Base-by-base conservation (phyloP, 2,329 filamentous ascomycete species). In the Colletotrichum salicis region DNA sequence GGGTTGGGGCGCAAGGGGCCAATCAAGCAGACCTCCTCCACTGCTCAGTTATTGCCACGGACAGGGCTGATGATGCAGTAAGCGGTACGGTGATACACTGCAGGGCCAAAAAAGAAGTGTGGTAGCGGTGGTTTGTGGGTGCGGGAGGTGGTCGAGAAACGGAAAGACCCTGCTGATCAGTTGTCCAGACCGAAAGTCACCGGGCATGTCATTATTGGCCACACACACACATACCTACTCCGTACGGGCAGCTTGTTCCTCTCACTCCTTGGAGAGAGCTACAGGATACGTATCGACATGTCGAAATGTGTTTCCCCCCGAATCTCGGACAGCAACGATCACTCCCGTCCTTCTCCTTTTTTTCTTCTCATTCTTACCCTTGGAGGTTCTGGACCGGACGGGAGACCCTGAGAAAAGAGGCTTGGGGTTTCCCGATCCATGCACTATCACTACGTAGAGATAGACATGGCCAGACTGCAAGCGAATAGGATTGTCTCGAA, bases 111-210 rank as follows among this genome's bases (percentile, higher is more conserved):
- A 13, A 59, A 27, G n/a, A 54, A 45, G 24, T 33, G 35, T 29
- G 24, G 41, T 45, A 45, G 41, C 41, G 58, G 57, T 62, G 58
- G 33, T 27, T 66, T 57, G 22, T n/a, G 33, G 41, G 45, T 55
- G 45, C 48, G 65, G 54, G 45, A 64, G 48, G 13, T n/a, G 29
- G 29, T 48, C 64, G 37, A 63, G 64, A 74, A 74, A 74, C 57
- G 71, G 71, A 63, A 73, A 73, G 73, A 74, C 73, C 73, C 73
- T 74, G 73, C 62, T 61, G 71, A 74, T 74, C 73, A 15, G 56
- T 22, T 69, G 60, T 64, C 66, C 66, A 63, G 61, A 59, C 61
- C 66, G 66, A 71, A 48, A 72, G 67, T 72, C 67, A 72, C 67
- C 52, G 48, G 54, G 5, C 37, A 58, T 72, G 70, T 71, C 70